Evolutionary conservation across 345 rosid genomes (phyloP), one percentile per base, ranked within the genome.

Genomic region (Salix dunnii): DNA sequence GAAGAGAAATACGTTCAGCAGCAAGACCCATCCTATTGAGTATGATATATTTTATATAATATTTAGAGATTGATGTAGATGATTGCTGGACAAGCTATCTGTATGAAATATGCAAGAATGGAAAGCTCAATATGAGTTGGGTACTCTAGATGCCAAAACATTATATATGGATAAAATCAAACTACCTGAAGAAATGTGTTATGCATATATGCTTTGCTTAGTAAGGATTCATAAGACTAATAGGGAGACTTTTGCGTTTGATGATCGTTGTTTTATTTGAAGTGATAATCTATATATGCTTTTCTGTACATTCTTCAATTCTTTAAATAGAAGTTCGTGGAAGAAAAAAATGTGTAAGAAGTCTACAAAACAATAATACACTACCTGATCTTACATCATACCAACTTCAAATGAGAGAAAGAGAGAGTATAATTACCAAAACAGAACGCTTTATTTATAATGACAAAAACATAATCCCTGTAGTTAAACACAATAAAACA

Each of bases 1-100:
- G 72, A 75, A 71, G 69, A 63, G 69, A 53, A 72, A 46, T 67
- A 70, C 42, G 31, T 73, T 81, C 75, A 75, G 62, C 75, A 51
- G 28, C 40, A 70, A 65, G 58, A 53, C 65, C 65, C 58, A 67
- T 74, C 66, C 36, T 17, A 74, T 66, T 68, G 62, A 68, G 84
- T 82, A 71, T 74, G 82, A 68, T 62, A 75, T 68, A 49, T 73
- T 83, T 71, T 27, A 68, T 73, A 67, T 66, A 71, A 82, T 74
- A 74, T 60, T 70, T 80, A 65, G 46, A 48, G 65, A 60, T 70
- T 79, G 42, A 35, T 64, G 78, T 81, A 53, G 73, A 67, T 60
- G 63, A 70, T 77, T 49, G 61, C n/a, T 55, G 10, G 75, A 49
- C 21, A n/a, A 36, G 23, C 40, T 65, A 31, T 72, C 67, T 30